Conservation (phyloP, 2,329 filamentous ascomycete species). For the Sporothrix luriei region DNA sequence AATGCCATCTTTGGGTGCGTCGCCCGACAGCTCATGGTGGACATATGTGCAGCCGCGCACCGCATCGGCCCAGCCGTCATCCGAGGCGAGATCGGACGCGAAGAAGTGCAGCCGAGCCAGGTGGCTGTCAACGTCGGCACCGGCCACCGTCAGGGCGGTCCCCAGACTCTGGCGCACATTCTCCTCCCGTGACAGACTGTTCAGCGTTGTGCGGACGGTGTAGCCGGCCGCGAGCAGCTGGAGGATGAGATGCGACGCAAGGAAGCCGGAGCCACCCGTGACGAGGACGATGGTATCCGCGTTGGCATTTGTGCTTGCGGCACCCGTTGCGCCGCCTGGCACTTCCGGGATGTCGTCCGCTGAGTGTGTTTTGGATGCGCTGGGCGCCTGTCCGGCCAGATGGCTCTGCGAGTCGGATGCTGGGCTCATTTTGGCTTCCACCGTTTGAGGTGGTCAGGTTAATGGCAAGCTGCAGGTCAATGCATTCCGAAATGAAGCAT, state of each 20-base stretch:
- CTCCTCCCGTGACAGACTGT: constrained; percentile 29
- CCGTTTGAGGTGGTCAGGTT: too few species aligned
- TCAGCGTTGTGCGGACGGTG: constrained; percentile 34
- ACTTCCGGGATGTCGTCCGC: neutral
- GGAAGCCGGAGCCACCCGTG: constrained; percentile 65
- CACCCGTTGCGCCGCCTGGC: neutral
- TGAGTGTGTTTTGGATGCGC: neutral
- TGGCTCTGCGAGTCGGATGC: neutral
- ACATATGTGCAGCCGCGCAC: constrained; percentile 41
- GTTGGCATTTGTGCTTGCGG: neutral
- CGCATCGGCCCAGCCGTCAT: constrained; percentile 40
- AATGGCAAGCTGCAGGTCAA: too few species aligned
- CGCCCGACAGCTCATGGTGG: constrained; percentile 44
- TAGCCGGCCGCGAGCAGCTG: constrained; percentile 32
- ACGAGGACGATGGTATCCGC: constrained; percentile 47
- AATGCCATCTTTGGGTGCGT: constrained; percentile 40
- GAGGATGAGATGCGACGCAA: constrained; percentile 54
- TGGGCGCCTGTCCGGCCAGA: neutral
- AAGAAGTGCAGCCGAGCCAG: constrained; percentile 37
- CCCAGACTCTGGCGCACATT: constrained; percentile 18
- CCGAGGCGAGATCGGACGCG: constrained; percentile 41
- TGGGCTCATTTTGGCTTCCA: neutral
- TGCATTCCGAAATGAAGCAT: neutral
- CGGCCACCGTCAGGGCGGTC: constrained; percentile 12
- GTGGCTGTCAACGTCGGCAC: constrained; percentile 18